Percentiles rank a stretch among this genome's conserved stretches.
Evolutionary conservation across 2,329 filamentous ascomycete species (phyloP).

Genomic region (Clarireedia monteithiana): DNA sequence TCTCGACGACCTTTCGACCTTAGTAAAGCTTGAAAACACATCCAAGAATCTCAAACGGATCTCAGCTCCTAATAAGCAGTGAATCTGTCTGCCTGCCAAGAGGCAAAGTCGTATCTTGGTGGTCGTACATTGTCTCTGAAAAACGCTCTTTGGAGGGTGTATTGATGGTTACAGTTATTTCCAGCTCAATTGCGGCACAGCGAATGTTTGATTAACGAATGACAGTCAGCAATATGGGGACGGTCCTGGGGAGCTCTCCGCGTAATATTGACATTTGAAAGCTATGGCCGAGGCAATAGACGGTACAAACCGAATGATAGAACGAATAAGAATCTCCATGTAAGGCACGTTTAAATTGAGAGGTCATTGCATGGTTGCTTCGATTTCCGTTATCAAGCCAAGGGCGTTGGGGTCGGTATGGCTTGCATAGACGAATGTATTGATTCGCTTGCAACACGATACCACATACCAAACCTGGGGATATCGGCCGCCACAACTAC

Average conservation of each 20-base stretch:
- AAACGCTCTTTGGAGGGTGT: neutral
- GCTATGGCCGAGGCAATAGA: neutral
- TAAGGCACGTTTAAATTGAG: conserved; percentile 1
- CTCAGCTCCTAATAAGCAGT: conserved; percentile 4
- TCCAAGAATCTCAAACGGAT: neutral
- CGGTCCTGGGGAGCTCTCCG: neutral
- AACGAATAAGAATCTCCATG: neutral
- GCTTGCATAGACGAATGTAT: neutral
- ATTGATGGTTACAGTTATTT: neutral
- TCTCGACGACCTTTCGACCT: neutral
- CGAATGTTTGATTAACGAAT: conserved; percentile 1
- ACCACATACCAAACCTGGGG: neutral
- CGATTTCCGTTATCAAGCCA: neutral
- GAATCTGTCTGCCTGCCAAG: neutral
- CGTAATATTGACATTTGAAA: neutral
- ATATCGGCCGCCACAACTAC: neutral
- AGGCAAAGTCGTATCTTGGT: neutral
- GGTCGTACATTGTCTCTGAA: neutral
- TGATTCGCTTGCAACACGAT: conserved; percentile 1
- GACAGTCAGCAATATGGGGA: neutral
- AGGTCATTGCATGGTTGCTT: neutral
- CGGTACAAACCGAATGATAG: neutral
- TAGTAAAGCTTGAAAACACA: neutral
- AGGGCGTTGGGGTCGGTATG: neutral
- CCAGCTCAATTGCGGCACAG: neutral